Percentiles rank a stretch among this genome's conserved stretches.
phyloP scores from a whole-genome alignment of 352 stramenopile species.

The Globisporangium iwayamae region DNA sequence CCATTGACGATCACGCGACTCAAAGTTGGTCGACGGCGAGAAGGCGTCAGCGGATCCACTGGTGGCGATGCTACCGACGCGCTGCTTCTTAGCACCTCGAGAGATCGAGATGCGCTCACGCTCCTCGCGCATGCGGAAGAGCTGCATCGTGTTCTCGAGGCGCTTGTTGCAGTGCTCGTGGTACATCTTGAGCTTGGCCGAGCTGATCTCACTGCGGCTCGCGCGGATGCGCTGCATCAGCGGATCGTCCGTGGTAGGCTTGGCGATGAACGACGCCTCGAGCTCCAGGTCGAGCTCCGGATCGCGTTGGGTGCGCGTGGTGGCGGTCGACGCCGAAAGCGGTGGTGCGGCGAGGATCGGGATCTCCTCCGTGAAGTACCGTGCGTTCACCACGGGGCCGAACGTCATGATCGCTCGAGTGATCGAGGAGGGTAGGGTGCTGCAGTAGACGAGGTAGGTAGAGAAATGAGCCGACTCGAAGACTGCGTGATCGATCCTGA shows the following conservation, averaged over 20 bases:
- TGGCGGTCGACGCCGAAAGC: slow-evolving; percentile 3
- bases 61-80: slow-evolving; percentile 5
- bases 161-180: slow-evolving; percentile 45
- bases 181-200: slow-evolving; percentile 39
- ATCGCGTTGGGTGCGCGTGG: slow-evolving; percentile 14
- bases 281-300: slow-evolving; percentile 14
- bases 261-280: slow-evolving; percentile 17
- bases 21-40: slow-evolving; percentile 9
- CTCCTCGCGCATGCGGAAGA: slow-evolving; percentile 49
- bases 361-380: slow-evolving; percentile 13
- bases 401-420: slow-evolving; percentile 4
- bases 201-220: slow-evolving; percentile 33
- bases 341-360: slow-evolving; percentile 10
- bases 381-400: slow-evolving; percentile 9
- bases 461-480: slow-evolving; percentile 6
- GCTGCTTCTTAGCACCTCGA: slow-evolving; percentile 19
- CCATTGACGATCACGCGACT: slow-evolving; percentile 37
- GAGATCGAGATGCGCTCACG: slow-evolving; percentile 24
- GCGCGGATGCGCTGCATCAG: slow-evolving; percentile 14
- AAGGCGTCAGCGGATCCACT: background rate
- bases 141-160: slow-evolving; percentile 35
- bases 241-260: slow-evolving; percentile 11
- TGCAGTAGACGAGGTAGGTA: slow-evolving; percentile 9
- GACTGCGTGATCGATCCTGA: background rate
- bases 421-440: background rate